Percentiles rank a stretch among this genome's conserved stretches.
Conservation (phyloP, 306 rosid species). For the Geum urbanum region DNA sequence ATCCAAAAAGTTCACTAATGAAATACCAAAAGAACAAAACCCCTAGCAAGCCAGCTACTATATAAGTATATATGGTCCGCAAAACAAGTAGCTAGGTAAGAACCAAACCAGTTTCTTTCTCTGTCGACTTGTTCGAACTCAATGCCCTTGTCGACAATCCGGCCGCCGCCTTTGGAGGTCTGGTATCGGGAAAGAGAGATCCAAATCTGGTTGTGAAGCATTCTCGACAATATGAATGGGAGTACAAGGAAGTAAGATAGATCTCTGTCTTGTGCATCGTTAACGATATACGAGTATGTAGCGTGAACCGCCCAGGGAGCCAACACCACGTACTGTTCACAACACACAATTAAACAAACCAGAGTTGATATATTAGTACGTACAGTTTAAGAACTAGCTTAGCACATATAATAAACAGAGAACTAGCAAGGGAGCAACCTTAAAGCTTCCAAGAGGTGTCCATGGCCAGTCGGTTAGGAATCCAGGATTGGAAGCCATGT, state of each 20-base stretch:
- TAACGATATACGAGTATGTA: slow-evolving; percentile 32
- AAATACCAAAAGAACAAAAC: not conserved
- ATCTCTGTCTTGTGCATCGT: slow-evolving; percentile 30
- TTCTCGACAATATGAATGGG: slow-evolving; percentile 42
- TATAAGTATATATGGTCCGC: too few species aligned
- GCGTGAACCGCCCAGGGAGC: slow-evolving; percentile 52
- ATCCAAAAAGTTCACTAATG: not conserved
- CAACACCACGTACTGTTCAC: slow-evolving; percentile 49
- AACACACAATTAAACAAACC: not conserved
- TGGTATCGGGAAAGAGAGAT: slow-evolving; percentile 48
- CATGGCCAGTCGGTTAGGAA: slow-evolving; percentile 60
- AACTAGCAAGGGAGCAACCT: slow-evolving; percentile 23
- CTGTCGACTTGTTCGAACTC: slow-evolving; percentile 75
- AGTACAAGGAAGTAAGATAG: slow-evolving; percentile 38
- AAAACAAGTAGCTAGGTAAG: not conserved
- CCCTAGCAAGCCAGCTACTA: not conserved
- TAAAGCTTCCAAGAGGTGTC: slow-evolving; percentile 46
- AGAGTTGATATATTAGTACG: not conserved
- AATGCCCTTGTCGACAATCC: slow-evolving; percentile 53
- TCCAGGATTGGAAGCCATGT: slow-evolving; percentile 49
- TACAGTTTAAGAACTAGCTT: not conserved
- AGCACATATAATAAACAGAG: not conserved
- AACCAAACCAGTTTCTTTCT: slow-evolving; percentile 48
- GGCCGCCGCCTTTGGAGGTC: slow-evolving; percentile 43
- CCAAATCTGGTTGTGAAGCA: slow-evolving; percentile 63